phyloP scores from a whole-genome alignment of 148 eudicot genomes.

The Pharnaceum exiguum region DNA sequence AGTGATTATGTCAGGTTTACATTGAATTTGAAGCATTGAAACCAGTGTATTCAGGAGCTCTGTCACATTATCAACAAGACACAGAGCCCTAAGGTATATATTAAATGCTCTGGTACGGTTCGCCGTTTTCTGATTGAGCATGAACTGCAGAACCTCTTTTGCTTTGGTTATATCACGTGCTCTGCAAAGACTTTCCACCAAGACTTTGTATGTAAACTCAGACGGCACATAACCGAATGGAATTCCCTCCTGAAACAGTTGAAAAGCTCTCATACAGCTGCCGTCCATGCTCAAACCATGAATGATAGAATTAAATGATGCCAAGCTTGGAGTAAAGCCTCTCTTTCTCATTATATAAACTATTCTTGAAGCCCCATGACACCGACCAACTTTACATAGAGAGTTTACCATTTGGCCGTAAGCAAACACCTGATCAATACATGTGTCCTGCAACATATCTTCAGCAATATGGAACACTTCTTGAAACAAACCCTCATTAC shows the following conservation, averaged over 20 bases:
- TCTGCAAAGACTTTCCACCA: slow-evolving; percentile 72
- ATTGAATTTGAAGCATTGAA: slow-evolving; percentile 55
- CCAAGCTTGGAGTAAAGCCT: slow-evolving; percentile 55
- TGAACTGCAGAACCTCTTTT: slow-evolving; percentile 47
- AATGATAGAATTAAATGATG: slow-evolving; percentile 64
- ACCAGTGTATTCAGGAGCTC: slow-evolving; percentile 73
- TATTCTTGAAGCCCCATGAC: slow-evolving; percentile 80
- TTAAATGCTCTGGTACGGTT: slow-evolving; percentile 64
- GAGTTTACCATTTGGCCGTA: slow-evolving; percentile 76
- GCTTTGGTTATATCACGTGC: slow-evolving; percentile 55
- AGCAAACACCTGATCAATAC: slow-evolving; percentile 55
- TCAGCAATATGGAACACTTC: slow-evolving; percentile 67
- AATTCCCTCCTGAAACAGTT: slow-evolving; percentile 75
- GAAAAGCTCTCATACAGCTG: slow-evolving; percentile 87
- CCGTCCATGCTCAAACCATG: slow-evolving; percentile 70
- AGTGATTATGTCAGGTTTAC: slow-evolving; percentile 70
- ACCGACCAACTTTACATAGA: slow-evolving; percentile 54
- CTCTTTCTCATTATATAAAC: slow-evolving; percentile 75
- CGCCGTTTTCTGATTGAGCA: slow-evolving; percentile 41
- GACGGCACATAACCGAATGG: slow-evolving; percentile 67
- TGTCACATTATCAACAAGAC: slow-evolving; percentile 43
- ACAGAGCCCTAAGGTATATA: slow-evolving; percentile 71
- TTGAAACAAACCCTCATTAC: slow-evolving; percentile 57
- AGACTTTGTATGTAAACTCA: slow-evolving; percentile 57
- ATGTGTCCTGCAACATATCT: slow-evolving; percentile 59